Base-by-base conservation (phyloP, 1,284 basidiomycete species). In the Melanopsichium pennsylvanicum region DNA sequence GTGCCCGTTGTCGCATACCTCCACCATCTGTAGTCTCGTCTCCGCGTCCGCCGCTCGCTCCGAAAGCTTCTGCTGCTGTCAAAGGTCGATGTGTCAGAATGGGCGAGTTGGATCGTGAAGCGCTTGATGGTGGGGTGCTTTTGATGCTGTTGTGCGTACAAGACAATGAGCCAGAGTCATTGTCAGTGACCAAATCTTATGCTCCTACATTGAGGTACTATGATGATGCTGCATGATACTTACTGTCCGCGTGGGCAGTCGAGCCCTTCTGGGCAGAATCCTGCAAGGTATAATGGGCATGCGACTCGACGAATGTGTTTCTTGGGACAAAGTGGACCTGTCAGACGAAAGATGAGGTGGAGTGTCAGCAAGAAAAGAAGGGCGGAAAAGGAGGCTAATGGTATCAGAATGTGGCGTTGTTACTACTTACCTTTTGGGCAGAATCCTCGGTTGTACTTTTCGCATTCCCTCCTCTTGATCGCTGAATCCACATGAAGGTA, bases 401-500 rank as follows among this genome's bases (percentile, higher is more conserved):
- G n/a, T n/a, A n/a, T n/a, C n/a, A n/a, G 18, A 7, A 18, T 8
- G 4, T 35, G 4, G 15, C 15, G 33, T 5, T n/a, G n/a, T n/a
- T n/a, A n/a, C 33, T 15, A 29, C 27, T 29, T 13, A 29, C 27
- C 78, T 36, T 70, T 69, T 2, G 70, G 70, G 82, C 96, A 99
- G 81, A 98, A 99, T 0, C 96, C 96, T 61, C 96, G 85, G 68
- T 90, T 90, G 82, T 96, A 98, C 81, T 94, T 91, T 41, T 93
- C 92, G 80, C 96, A 99, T 80, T 97, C 93, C 31, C 79, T 62
- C 15, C 81, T 67, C 22, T 93, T 89, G 75, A 89, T 88, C 60
- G 91, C 86, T 79, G 95, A 92, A 75, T 92, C 93, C n/a, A 94
- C 92, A 83, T 99, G 96, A 21, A 92, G 90, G 81, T 98, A 98